Base-by-base conservation (phyloP, 2,329 filamentous ascomycete genomes). In the Alternaria triticimaculans region DNA sequence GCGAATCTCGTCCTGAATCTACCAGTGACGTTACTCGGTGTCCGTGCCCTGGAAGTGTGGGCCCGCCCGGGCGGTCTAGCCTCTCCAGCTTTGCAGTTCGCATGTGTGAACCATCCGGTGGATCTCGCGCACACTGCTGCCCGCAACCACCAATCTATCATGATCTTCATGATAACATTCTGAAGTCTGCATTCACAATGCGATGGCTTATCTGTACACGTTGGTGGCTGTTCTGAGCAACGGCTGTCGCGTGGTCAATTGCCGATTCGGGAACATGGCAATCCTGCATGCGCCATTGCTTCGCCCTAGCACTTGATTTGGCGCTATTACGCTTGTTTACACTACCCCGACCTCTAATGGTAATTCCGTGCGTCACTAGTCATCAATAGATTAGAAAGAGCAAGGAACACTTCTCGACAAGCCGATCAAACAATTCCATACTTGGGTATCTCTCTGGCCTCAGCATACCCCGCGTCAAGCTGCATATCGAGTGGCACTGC, bases 241-340 rank as follows among this genome's bases (percentile, higher is more conserved):
- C 54, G 4, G 14, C 25, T 9, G 59, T 56, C 66, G 59, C 60
- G 66, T 66, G 66, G 58, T 26, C 58, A 37, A 23, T 62, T 67
- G 23, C 66, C 65, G 21, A 5, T 51, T 65, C 23, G 45, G 55
- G n/a, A 48, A 30, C 25, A 37, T 28, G 37, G 21, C 54, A 33
- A 49, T 41, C 41, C 20, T 49, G 30, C 48, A 53, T 46, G 30
- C 43, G 23, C 59, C 46, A 57, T 25, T 41, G 18, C 30, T 44
- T 30, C 54, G 25, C 55, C 55, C 43, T 21, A 21, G 23, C 55
- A 26, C 48, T 46, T 50, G 56, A 60, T 60, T 63, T 44, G 60
- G 55, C 41, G 21, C 49, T 18, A n/a, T 33, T 20, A 46, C 49
- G 18, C 49, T 28, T 54, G 25, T 44, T 33, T 21, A 12, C 41